Percentiles rank a stretch among this genome's conserved stretches.
These are phyloP conservation scores for Thielaviopsis euricoi DNA, from an alignment of 2,329 filamentous ascomycete genomes.

Conservation along the genomic window DNA sequence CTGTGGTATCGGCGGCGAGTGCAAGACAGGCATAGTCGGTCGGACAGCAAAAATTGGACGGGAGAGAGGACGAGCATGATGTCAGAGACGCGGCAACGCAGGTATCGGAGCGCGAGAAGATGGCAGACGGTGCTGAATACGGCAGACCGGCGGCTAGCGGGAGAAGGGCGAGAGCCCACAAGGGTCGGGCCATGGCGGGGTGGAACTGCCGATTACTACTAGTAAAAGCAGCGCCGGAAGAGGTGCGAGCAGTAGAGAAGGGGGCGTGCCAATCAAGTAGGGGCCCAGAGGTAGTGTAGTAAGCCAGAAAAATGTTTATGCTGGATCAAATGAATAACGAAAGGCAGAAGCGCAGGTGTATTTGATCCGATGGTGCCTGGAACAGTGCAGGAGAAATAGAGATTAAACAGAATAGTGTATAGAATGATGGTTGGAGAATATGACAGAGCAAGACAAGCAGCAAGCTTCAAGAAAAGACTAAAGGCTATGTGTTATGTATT, in stretches of 20 bases:
- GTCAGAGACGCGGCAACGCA: slow-evolving; percentile 25
- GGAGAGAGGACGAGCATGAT: slow-evolving; percentile 39
- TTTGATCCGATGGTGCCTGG: neutral
- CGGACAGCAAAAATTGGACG: slow-evolving; percentile 52
- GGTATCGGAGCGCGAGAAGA: slow-evolving; percentile 18
- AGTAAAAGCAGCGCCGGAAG: neutral
- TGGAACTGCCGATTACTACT: slow-evolving; percentile 17
- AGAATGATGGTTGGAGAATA: neutral
- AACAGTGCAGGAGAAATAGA: neutral
- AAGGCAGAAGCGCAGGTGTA: neutral
- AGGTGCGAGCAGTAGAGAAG: neutral
- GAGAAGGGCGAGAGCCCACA: slow-evolving; percentile 21
- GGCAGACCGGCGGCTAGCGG: slow-evolving; percentile 23
- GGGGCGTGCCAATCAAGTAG: neutral
- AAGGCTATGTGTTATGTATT: neutral
- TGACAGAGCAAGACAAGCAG: neutral
- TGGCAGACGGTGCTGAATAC: slow-evolving; percentile 22
- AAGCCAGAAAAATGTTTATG: neutral
- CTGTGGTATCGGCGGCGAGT: slow-evolving; percentile 47
- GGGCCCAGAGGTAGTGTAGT: neutral
- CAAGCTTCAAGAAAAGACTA: neutral
- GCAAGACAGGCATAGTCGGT: slow-evolving; percentile 35
- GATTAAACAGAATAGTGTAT: neutral
- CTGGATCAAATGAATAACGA: neutral
- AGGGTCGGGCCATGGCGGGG: slow-evolving; percentile 17